Conservation (phyloP, 2,329 filamentous ascomycete genomes). For the Diplodia intermedia region DNA sequence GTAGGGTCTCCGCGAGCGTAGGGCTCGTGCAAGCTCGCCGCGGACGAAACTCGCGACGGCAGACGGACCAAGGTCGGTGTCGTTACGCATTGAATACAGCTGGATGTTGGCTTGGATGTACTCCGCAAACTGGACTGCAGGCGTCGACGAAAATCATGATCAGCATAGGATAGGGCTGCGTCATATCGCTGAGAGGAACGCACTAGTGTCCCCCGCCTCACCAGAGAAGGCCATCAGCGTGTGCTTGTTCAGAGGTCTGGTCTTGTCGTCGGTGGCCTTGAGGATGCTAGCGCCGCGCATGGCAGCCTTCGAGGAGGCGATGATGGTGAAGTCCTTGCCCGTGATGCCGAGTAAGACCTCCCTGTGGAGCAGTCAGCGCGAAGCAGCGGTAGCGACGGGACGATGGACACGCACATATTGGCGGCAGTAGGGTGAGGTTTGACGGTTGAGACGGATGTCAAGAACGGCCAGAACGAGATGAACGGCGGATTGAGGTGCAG, state of each 20-base stretch:
- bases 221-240: constrained; percentile 95
- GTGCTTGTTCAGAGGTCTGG: constrained; percentile 87
- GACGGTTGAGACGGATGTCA: not conserved
- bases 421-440: constrained; percentile 7
- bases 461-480: not conserved
- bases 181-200: constrained; percentile 36
- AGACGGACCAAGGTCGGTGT: constrained; percentile 85
- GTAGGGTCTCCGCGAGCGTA: constrained; percentile 93
- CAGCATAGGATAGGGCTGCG: constrained; percentile 34
- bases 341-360: constrained; percentile 98
- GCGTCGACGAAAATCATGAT: constrained; percentile 31
- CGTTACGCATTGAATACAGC: constrained; percentile 98
- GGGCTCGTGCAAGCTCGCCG: constrained; percentile 85
- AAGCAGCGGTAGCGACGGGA: constrained; percentile 6
- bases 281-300: constrained; percentile 97
- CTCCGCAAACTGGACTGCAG: constrained; percentile 93
- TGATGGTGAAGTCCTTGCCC: constrained; percentile 98
- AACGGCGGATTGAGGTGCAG: not conserved
- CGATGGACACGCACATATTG: constrained; percentile 30
- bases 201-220: constrained; percentile 94
- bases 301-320: constrained; percentile 95
- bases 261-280: constrained; percentile 97
- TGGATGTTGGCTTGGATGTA: constrained; percentile 98
- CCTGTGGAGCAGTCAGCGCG: constrained; percentile 60
- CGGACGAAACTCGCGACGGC: constrained; percentile 94